Conservation (phyloP, 345 rosid species). For the Lagerstroemia speciosa region DNA sequence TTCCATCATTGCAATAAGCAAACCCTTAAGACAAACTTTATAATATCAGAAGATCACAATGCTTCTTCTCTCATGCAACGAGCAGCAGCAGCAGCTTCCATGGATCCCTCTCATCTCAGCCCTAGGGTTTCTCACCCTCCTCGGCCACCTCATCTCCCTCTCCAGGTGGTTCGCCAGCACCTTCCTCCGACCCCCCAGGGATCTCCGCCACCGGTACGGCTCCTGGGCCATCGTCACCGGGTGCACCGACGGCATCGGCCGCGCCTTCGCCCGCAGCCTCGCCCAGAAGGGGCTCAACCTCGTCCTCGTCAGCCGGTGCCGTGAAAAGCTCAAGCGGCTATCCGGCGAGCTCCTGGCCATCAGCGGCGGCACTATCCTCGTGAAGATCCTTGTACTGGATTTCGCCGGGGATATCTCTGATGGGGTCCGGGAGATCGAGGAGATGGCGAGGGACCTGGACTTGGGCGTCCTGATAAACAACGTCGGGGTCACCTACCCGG, state of each 20-base stretch:
- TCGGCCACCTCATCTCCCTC: constrained; percentile 27
- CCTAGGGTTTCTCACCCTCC: constrained; percentile 42
- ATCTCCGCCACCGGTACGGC: constrained; percentile 47
- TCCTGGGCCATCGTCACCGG: constrained; percentile 90
- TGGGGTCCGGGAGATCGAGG: constrained; percentile 27
- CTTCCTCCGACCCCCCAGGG: constrained; percentile 33
- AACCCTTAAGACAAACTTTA: no score
- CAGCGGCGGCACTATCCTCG: constrained; percentile 19
- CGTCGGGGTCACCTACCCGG: constrained; percentile 73
- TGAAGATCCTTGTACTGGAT: constrained; percentile 43
- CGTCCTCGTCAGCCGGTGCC: constrained; percentile 57
- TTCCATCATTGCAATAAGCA: no score
- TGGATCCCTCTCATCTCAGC: constrained; percentile 22
- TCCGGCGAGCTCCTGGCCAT: constrained; percentile 22
- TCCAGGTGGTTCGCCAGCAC: constrained; percentile 36
- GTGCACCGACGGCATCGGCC: constrained; percentile 83
- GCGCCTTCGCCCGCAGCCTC: constrained; percentile 53
- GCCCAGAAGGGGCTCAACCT: constrained; percentile 60
- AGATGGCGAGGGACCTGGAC: constrained; percentile 39
- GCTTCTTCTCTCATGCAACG: neutral
- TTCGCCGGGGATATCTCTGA: constrained; percentile 24
- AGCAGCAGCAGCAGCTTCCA: neutral
- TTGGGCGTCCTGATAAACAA: constrained; percentile 77
- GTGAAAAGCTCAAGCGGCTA: constrained; percentile 34
- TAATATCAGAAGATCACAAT: no score